Evolutionary conservation across 495 filamentous ascomycete species (phyloP).

Genomic region (Trichoderma orchidacearum): DNA sequence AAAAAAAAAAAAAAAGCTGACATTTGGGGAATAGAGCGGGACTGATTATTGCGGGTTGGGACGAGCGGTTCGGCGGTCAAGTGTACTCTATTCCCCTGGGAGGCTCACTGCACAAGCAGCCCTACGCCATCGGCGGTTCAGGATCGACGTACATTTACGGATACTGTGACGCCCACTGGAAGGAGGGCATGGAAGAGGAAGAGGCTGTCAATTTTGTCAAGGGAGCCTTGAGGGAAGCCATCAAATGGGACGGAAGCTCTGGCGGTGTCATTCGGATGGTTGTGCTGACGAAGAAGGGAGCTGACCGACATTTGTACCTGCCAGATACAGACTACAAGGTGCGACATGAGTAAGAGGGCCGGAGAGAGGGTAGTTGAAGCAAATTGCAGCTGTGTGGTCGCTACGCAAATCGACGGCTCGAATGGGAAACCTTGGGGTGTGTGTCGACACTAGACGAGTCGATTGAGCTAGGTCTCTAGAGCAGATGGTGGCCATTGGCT

Average conservation of each 20-base stretch:
- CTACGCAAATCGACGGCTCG: too few species aligned
- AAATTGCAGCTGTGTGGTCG: background rate
- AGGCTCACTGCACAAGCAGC: constrained; percentile 92
- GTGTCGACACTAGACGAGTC: background rate
- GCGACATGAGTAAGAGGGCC: constrained; percentile 24
- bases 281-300: constrained; percentile 78
- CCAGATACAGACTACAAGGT: constrained; percentile 71
- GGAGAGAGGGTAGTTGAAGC: constrained; percentile 6
- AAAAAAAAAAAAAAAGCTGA: constrained; percentile 11
- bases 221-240: constrained; percentile 75
- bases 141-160: constrained; percentile 99
- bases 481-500: background rate
- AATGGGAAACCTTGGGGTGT: too few species aligned
- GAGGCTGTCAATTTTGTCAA: constrained; percentile 93
- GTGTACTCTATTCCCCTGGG: constrained; percentile 95
- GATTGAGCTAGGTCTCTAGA: background rate
- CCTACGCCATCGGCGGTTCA: constrained; percentile 91
- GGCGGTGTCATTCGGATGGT: constrained; percentile 97
- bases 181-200: constrained; percentile 83
- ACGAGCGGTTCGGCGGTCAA: constrained; percentile 83
- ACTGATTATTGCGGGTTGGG: constrained; percentile 95
- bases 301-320: constrained; percentile 77
- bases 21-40: constrained; percentile 58
- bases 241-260: constrained; percentile 98
- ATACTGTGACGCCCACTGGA: constrained; percentile 95